Evolutionary conservation across 495 filamentous ascomycete species (phyloP).

Genomic region (Clavariopsis aquatica): DNA sequence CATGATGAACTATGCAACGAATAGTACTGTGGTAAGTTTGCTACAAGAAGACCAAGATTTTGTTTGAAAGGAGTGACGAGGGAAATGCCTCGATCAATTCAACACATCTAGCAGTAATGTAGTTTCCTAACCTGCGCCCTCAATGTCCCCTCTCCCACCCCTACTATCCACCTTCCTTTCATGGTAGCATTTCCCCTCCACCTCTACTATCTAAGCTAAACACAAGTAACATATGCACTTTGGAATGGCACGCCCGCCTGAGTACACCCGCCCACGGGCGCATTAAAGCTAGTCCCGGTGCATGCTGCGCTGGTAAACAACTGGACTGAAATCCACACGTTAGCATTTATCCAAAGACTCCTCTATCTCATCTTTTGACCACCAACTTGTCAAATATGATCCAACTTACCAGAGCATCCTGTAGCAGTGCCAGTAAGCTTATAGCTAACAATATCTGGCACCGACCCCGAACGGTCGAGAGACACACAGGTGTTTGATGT

Average conservation of each 20-base stretch:
- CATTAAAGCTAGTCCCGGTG: slow-evolving; percentile 6
- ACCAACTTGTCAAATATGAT: not conserved
- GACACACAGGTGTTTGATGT: slow-evolving; percentile 10
- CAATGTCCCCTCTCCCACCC: too few species aligned
- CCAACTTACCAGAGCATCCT: slow-evolving; percentile 23
- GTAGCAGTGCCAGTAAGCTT: not conserved
- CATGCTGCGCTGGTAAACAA: slow-evolving; percentile 7
- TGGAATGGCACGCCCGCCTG: slow-evolving; percentile 11
- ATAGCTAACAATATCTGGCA: slow-evolving; percentile 16
- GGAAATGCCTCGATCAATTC: too few species aligned
- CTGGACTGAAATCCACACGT: slow-evolving; percentile 10
- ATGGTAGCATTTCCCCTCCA: not conserved
- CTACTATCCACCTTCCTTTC: too few species aligned
- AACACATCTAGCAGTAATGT: too few species aligned
- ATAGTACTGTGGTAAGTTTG: too few species aligned
- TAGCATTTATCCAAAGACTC: too few species aligned
- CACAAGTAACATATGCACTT: slow-evolving; percentile 15
- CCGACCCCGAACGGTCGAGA: slow-evolving; percentile 8
- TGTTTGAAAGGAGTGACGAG: too few species aligned
- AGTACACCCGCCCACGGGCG: slow-evolving; percentile 7
- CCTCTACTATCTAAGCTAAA: not conserved
- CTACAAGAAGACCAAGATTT: too few species aligned
- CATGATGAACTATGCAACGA: too few species aligned
- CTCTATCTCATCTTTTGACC: not conserved
- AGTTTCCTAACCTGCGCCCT: too few species aligned